Evolutionary conservation across 345 rosid species (phyloP), one percentile per base, ranked within the genome.

Genomic region (Arabidopsis suecica): DNA sequence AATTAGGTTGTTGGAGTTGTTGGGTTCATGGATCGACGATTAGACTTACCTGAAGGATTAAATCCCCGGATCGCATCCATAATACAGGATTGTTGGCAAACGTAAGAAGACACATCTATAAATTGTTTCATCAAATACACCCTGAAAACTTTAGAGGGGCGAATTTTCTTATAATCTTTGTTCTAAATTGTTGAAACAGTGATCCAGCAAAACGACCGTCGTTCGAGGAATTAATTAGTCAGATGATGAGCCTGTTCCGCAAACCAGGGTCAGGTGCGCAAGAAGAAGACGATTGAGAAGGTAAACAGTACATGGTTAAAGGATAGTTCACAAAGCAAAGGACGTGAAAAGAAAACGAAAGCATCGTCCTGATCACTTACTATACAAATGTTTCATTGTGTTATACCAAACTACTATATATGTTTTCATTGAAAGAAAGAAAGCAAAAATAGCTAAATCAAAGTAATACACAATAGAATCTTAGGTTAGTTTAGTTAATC

Each of bases 1-100:
- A 25, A 63, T 64, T 64, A 92, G 97, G 88, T 91, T 11, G 93
- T 88, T 44, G 99, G 93, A 82, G 84, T 84, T 13, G 97, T 90
- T 5, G 97, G 99, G 28, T 95, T 95, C 87, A 90, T 90, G 92
- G 93, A 91, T 55, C 83, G 97, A 79, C 87, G 99, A 44, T 74
- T 95, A 49, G 96, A 91, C 53, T 45, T 90, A 33, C 96, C 97
- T 0, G 92, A 90, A 83, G 87, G 79, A 66, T 63, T 91, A 6
- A 84, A 91, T 80, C 92, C 93, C 25, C 77, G 64, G 20, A 48
- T 91, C 53, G 84, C 91, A 59, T 86, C 97, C 12, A 72, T 94
- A 12, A 90, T 94, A 60, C 69, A 57, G 0, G 97, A 90, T 61
- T 94, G 96, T 69, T 91, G 97, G 97, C 81, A 62, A 65, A 91